Evolutionary conservation across 495 filamentous ascomycete species (phyloP), one percentile per base, ranked within the genome.

Genomic region (Trichoderma virens): DNA sequence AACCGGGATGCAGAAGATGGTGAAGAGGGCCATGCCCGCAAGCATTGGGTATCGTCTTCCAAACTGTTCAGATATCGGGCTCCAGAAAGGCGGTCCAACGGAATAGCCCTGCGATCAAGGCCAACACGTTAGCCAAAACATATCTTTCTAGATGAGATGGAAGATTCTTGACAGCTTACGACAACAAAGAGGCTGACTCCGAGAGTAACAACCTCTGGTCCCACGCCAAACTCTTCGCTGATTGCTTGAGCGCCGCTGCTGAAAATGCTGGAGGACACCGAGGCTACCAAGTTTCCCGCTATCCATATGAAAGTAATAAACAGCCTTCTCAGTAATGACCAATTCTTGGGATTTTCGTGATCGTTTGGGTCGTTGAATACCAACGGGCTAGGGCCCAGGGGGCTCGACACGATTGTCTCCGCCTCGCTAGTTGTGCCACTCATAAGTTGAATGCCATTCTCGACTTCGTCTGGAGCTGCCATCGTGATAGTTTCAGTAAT

Each of bases 1-100:
- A 20, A 85, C 81, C 14, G 83, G 83, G 43, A 88, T 83, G 64
- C 84, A 78, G 68, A 88, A 87, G 64, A 86, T 81, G 18, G 78
- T 76, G 67, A 88, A 88, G 61, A 82, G 60, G 45, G 77, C 51
- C 67, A 81, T 82, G 51, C 86, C 85, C 16, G 75, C 68, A 68
- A 86, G 82, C 25, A 89, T 70, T 4, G 85, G 86, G 20, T 72
- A 64, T 56, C 79, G 80, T 51, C 85, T 80, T 4, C 86, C 85
- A 65, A 80, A 83, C 4, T 84, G 73, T 67, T 88, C 86, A 8
- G 83, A 84, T 3, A 84, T 56, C 3, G 84, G 86, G 4, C 79
- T 83, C 78, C 79, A 88, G 28, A 80, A 54, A 7, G 83, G 63
- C 27, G 85, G 85, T 20, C 84, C 85, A 34, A 68, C 56, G 1